A percentile compares a stretch with the other conserved stretches of the same genome.
Evolutionary conservation across 805 yeast species (phyloP).

Genomic region (Sungouiozyma intestinalis): DNA sequence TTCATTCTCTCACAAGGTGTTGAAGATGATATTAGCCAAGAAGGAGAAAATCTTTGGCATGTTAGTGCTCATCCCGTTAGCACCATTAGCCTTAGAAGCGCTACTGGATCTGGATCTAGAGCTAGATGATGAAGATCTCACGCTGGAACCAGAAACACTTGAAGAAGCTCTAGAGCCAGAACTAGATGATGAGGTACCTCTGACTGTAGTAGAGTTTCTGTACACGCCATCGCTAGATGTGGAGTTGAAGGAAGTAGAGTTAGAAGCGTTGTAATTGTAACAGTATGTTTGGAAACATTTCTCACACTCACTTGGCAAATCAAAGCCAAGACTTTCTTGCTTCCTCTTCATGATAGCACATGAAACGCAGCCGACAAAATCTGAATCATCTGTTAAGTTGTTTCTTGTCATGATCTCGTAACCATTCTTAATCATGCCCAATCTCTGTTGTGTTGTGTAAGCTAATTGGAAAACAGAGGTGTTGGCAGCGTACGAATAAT

Average conservation of each 20-base stretch:
- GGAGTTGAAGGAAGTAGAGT: conserved; percentile 6
- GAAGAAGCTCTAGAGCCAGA: conserved; percentile 1
- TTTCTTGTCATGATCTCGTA: conserved; percentile 56
- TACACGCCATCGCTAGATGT: not conserved
- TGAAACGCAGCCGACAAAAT: conserved; percentile 66
- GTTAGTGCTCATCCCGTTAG: conserved; percentile 1
- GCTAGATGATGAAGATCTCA: not conserved
- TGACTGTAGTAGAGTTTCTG: conserved; percentile 1
- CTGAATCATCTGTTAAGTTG: conserved; percentile 55
- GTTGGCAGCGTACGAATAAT: conserved; percentile 55
- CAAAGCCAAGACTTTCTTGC: conserved; percentile 52
- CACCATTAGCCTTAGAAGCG: conserved; percentile 1
- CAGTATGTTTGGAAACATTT: conserved; percentile 64
- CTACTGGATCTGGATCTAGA: not conserved
- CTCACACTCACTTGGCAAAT: conserved; percentile 59
- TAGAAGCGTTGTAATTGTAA: conserved; percentile 47
- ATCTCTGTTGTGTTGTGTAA: conserved; percentile 47
- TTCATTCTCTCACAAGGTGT: not conserved
- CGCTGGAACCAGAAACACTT: conserved; percentile 1
- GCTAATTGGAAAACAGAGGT: conserved; percentile 59
- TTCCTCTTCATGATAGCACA: conserved; percentile 77
- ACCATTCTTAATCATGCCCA: conserved; percentile 60
- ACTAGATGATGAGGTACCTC: not conserved
- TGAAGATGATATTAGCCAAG: not conserved
- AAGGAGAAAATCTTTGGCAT: not conserved